phyloP scores from a whole-genome alignment of 2,329 filamentous ascomycete species.

The Daldinia sp. region DNA sequence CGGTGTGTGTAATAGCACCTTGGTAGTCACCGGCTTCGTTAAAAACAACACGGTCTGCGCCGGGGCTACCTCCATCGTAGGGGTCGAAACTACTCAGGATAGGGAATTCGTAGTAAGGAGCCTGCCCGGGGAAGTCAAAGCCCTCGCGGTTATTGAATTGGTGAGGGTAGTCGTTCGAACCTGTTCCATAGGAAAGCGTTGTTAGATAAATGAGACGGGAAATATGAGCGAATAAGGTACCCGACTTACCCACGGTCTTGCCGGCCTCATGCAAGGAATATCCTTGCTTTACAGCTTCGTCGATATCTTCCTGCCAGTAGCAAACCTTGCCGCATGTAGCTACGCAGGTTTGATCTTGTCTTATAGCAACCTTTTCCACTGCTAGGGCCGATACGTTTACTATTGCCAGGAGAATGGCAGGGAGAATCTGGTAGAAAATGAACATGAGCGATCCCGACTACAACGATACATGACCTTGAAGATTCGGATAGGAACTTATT shows the following conservation, averaged over 20 bases:
- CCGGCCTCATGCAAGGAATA: conserved; percentile 47
- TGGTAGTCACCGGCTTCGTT: conserved; percentile 66
- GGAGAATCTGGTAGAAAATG: conserved; percentile 27
- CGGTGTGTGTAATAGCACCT: conserved; percentile 73
- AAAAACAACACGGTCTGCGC: conserved; percentile 73
- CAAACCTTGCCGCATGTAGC: conserved; percentile 55
- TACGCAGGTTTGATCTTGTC: conserved; percentile 47
- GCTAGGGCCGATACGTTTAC: conserved; percentile 44
- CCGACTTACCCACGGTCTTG: conserved; percentile 40
- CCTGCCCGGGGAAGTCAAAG: conserved; percentile 55
- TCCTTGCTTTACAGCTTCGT: conserved; percentile 52
- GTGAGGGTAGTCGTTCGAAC: conserved; percentile 57
- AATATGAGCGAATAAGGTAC: not conserved
- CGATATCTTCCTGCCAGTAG: conserved; percentile 53
- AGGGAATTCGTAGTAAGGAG: conserved; percentile 60
- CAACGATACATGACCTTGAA: not conserved
- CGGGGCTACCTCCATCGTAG: conserved; percentile 67
- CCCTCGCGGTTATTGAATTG: conserved; percentile 59
- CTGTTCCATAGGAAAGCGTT: conserved; percentile 21
- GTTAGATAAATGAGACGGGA: conserved; percentile 2
- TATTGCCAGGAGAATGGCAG: conserved; percentile 39
- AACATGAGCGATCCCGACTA: not conserved
- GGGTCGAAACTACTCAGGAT: conserved; percentile 53
- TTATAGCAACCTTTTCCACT: conserved; percentile 33
- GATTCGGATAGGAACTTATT: conserved; percentile 7